Evolutionary conservation across 148 eudicot species (phyloP), one percentile per base, ranked within the genome.

Genomic region (Polygonum aviculare): DNA sequence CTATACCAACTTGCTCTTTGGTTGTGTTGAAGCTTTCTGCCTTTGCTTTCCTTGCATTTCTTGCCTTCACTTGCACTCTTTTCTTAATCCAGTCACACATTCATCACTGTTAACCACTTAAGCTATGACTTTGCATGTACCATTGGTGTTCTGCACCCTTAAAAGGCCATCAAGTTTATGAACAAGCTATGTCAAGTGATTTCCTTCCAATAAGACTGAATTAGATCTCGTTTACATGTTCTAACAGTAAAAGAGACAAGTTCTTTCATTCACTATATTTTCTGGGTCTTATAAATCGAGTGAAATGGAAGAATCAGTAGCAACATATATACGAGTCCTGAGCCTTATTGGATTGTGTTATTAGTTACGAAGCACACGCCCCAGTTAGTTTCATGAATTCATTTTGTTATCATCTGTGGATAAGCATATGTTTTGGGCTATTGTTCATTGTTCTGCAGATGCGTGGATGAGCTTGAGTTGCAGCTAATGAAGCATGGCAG

Each of bases 381-480:
- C 36, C 44, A 67, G 14, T 9, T 36, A 67, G n/a, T 26, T 14
- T 26, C 50, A 65, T 44, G 62, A 31, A 76, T 76, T 48, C 36
- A 52, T 71, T 59, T 52, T 54, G 1, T 77, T 16, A 12, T 73
- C 72, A 14, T 67, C 45, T 35, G 9, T 33, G 44, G 21, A 38
- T 35, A 36, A 35, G 63, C 31, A 14, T 63, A 31, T 67, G 36
- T 67, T 36, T 4, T 67, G 31, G 63, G 26, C 7, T 35, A 38
- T 36, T 19, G 6, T 36, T 67, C 44, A 8, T 26, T 80, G 69
- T 50, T 81, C 72, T 80, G 84, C 90, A 95, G 99, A 78, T 93
- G 99, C 83, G 93, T 93, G 69, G 99, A 95, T 84, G 99, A 95
- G 82, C 94, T 95, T 78, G 99, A 95, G 83, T 82, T 85, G 79